Evolutionary conservation across 257 asterid species (phyloP).

Genomic region (Solanum pennellii): DNA sequence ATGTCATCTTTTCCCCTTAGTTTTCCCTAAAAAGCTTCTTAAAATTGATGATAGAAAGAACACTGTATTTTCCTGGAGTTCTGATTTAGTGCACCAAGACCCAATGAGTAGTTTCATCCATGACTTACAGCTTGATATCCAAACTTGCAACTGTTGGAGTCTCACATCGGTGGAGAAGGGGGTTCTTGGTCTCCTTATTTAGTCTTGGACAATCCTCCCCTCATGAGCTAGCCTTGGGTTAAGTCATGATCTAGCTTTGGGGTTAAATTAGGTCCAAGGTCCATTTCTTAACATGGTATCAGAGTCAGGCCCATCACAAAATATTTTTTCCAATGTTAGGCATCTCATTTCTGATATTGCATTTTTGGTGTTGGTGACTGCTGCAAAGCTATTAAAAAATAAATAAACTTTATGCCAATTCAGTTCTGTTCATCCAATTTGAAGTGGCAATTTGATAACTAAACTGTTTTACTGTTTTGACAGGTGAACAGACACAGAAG

Average conservation of each 20-base stretch:
- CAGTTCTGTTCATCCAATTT: background rate
- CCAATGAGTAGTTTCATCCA: background rate
- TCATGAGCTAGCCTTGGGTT: background rate
- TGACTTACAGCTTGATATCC: background rate
- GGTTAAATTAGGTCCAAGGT: background rate
- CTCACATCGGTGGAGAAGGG: background rate
- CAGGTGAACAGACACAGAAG: conserved; percentile 53
- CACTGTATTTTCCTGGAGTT: background rate
- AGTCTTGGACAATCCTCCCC: background rate
- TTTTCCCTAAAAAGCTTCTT: background rate
- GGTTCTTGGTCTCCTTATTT: background rate
- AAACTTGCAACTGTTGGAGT: background rate
- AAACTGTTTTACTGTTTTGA: background rate
- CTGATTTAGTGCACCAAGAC: background rate
- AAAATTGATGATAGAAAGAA: background rate
- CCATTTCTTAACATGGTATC: background rate
- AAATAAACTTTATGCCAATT: background rate
- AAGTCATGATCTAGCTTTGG: background rate
- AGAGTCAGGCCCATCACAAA: background rate
- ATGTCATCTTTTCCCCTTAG: background rate
- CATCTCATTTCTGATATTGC: background rate
- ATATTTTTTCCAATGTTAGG: too few species aligned
- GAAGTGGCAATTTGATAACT: background rate
- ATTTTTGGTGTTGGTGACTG: background rate
- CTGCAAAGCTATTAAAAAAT: background rate